Evolutionary conservation across 1,284 basidiomycete species (phyloP), one percentile per base, ranked within the genome.

Genomic region (Sanghuangporus sanghuang): DNA sequence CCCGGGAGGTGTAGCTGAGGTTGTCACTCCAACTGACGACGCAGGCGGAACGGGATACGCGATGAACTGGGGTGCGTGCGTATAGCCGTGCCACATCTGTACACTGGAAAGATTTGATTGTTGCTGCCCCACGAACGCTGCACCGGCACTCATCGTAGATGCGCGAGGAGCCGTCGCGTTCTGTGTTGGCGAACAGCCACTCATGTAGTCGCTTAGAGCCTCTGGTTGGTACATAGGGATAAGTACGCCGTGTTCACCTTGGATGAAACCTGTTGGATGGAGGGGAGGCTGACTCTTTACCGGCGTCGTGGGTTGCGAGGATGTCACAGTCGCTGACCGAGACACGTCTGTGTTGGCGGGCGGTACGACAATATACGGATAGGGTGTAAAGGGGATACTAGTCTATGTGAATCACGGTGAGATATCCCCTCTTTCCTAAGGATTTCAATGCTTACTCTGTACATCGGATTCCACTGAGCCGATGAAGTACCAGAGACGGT

Each of bases 201-300:
- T 68, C 80, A 84, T 81, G 64, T 85, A 84, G 58, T 81, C 77
- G 56, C 79, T 81, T 32, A 89, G 76, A 1, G 84, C 86, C 56
- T 91, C 87, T 4, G 85, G 85, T 35, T 83, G 84, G 72, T 91
- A 91, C 35, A 89, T 80, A 16, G 89, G 82, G 59, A 89, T 82
- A 18, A 90, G 77, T 23, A 82, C 81, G 3, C 88, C 87, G 61
- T 87, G 85, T 61, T 89, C 86, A 57, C 85, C 84, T 66, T 89
- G 87, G 61, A 89, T 82, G 69, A 90, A 91, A 2, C 87, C 86
- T 0, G 85, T 83, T 1, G 89, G 84, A 46, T 81, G 75, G 14
- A 90, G 74, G 36, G 89, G 86, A 12, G 86, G 81, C 71, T 85
- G 84, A 38, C 73, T 58, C 6, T 69, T 67, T 40, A 70, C 69